phyloP scores from a whole-genome alignment of 2,329 filamentous ascomycete species.

The Scortechinia acanthostroma region DNA sequence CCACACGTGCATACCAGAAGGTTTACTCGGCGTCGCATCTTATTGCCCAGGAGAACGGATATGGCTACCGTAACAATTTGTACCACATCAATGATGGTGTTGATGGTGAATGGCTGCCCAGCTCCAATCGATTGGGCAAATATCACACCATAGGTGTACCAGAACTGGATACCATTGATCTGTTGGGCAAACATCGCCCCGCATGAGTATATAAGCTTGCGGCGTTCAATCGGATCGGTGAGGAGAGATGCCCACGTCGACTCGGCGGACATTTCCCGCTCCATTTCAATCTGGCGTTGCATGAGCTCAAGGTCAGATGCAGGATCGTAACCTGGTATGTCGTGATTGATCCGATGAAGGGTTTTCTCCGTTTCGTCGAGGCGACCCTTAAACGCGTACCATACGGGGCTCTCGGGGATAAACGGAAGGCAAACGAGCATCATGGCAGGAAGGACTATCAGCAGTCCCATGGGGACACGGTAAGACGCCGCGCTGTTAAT shows the following conservation, averaged over 20 bases:
- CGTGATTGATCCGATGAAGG: conserved; percentile 21
- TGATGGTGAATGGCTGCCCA: conserved; percentile 17
- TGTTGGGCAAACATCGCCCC: conserved; percentile 24
- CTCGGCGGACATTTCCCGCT: conserved; percentile 10
- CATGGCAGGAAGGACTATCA: conserved; percentile 13
- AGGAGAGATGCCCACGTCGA: conserved; percentile 20
- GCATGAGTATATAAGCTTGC: conserved; percentile 23
- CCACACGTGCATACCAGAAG: conserved; percentile 13
- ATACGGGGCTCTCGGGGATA: conserved; percentile 16
- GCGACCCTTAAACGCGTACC: conserved; percentile 18
- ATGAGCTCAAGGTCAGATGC: conserved; percentile 9
- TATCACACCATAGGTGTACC: conserved; percentile 20
- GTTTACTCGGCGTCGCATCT: conserved; percentile 14
- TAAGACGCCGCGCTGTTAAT: conserved; percentile 14
- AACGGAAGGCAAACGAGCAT: conserved; percentile 12
- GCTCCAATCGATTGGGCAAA: conserved; percentile 19
- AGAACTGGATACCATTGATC: conserved; percentile 26
- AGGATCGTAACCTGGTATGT: conserved; percentile 17
- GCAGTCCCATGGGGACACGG: conserved; percentile 14
- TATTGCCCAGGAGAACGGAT: conserved; percentile 16
- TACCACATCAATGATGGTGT: conserved; percentile 17
- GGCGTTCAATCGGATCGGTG: conserved; percentile 22
- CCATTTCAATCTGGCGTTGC: conserved; percentile 11
- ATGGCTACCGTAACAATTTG: conserved; percentile 17
- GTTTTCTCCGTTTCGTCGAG: conserved; percentile 16